phyloP scores from a whole-genome alignment of 305 asterid species.

The Fraxinus dipetala region DNA sequence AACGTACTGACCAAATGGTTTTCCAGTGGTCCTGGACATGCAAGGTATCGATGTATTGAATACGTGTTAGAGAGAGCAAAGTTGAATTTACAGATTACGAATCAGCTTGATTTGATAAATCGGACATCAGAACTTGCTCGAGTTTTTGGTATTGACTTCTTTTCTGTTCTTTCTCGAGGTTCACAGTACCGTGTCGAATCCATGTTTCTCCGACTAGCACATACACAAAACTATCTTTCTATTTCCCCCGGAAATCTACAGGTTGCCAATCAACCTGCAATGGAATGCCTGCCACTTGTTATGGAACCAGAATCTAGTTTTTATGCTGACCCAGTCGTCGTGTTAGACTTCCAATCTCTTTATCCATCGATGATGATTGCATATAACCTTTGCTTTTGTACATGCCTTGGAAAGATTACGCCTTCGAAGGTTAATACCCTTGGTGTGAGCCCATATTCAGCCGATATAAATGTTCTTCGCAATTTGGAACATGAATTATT shows the following conservation, averaged over 20 bases:
- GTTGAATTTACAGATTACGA: constrained; percentile 76
- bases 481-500: constrained; percentile 57
- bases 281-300: constrained; percentile 98
- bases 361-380: constrained; percentile 98
- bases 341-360: constrained; percentile 94
- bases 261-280: constrained; percentile 95
- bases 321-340: constrained; percentile 90
- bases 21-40: constrained; percentile 81
- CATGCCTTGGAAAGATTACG: constrained; percentile 82
- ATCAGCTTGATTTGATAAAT: constrained; percentile 89
- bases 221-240: constrained; percentile 88
- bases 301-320: constrained; percentile 98
- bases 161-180: constrained; percentile 94
- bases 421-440: constrained; percentile 52
- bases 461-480: constrained; percentile 47
- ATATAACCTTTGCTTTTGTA: constrained; percentile 88
- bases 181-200: constrained; percentile 98
- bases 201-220: constrained; percentile 89
- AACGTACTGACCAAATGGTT: constrained; percentile 80
- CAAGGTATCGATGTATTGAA: constrained; percentile 73
- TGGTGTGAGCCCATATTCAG: constrained; percentile 82
- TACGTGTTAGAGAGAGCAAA: constrained; percentile 69
- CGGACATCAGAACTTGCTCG: constrained; percentile 99
- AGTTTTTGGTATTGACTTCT: constrained; percentile 92
- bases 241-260: constrained; percentile 93